Base-by-base conservation (phyloP, 1,139 yeast genomes). In the Cylindricascospora bacillispora region DNA sequence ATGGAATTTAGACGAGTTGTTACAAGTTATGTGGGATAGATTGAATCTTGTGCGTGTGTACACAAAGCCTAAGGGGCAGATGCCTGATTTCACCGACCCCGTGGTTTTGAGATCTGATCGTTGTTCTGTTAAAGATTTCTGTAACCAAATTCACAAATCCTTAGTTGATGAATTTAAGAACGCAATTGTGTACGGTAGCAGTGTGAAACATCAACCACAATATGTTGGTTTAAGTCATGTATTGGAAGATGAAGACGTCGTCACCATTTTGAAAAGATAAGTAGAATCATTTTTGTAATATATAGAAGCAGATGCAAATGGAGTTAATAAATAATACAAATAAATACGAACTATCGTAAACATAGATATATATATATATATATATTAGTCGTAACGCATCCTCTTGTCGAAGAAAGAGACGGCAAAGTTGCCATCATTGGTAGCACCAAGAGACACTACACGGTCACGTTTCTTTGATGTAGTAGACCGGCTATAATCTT, bases 121-220 rank as follows among this genome's bases (percentile, higher is more conserved):
- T 40, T 75, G 89, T 53, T 62, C 94, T 0, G 93, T 89, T 28
- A 95, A 81, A 56, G 97, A 89, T 56, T 89, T 89, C 35, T 92
- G 98, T 72, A 83, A 85, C 57, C 81, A 89, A 41, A 92, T 89
- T 45, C 99, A 89, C 64, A 89, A 86, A 60, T 75, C 89, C 26
- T 66, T 89, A 55, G 93, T 86, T 22, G 93, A 80, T 31, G 94
- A 92, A 49, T 92, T 92, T 58, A 79, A 82, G 59, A 79, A 73
- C 47, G 97, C 97, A 1, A 68, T 83, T 41, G 97, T 89, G 1
- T 86, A 66, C 51, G 97, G 97, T 25, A 69, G 82, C 13, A 78
- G 93, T 49, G 97, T 86, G 31, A 89, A 89, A 62, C 98, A 89
- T 57, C 95, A 86, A 58, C 97, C 97, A n/a, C 98, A 89, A 60